A percentile compares a stretch with the other conserved stretches of the same genome.
phyloP scores from a whole-genome alignment of 1,284 basidiomycete species.

The Puccinia horiana region DNA sequence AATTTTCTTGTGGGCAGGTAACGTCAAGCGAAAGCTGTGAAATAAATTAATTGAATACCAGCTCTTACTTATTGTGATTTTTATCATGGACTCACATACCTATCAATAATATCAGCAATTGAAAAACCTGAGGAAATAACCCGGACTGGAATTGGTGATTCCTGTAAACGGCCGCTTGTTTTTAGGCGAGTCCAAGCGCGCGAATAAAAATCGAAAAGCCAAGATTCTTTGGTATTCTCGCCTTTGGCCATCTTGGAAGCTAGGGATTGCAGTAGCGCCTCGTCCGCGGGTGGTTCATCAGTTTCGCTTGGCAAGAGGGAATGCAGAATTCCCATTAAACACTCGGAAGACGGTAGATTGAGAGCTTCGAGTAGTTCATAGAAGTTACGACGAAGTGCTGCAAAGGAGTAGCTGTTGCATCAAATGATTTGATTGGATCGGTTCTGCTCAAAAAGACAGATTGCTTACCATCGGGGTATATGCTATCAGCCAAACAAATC shows the following conservation, averaged over 20 bases:
- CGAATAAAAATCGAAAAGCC: not conserved
- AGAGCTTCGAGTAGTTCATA: conserved; percentile 16
- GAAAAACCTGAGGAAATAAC: not conserved
- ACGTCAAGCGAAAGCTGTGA: conserved; percentile 29
- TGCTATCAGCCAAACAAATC: conserved; percentile 23
- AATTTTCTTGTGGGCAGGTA: conserved; percentile 24
- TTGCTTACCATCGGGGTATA: conserved; percentile 16
- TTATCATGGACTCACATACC: not conserved
- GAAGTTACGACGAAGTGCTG: conserved; percentile 22
- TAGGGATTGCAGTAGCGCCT: not conserved
- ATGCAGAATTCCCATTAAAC: not conserved
- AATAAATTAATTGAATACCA: not conserved
- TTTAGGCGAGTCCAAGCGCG: conserved; percentile 13
- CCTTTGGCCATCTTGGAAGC: not conserved
- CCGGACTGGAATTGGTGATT: conserved; percentile 3
- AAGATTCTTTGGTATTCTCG: not conserved
- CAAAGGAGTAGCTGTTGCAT: not conserved
- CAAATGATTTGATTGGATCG: not conserved
- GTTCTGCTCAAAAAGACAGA: not conserved
- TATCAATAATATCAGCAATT: conserved; percentile 20
- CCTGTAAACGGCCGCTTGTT: not conserved
- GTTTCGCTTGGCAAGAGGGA: not conserved
- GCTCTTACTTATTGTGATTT: not conserved
- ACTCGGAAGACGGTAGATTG: not conserved
- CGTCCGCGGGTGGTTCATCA: not conserved